These are phyloP conservation scores for Aspergillus uvarum DNA, from an alignment of 2,329 filamentous ascomycete species.

Conservation along the genomic window DNA sequence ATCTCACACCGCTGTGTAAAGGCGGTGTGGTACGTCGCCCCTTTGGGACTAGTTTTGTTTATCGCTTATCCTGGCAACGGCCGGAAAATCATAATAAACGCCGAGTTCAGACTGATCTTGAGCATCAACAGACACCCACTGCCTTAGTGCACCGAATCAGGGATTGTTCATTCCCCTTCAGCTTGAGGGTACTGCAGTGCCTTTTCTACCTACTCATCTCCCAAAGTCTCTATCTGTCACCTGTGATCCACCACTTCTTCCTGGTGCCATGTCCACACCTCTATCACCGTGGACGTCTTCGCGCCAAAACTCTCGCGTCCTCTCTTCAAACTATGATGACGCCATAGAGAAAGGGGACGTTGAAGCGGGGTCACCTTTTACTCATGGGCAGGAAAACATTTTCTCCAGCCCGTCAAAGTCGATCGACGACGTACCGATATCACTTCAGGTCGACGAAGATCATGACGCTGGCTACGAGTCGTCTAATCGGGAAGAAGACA, in stretches of 20 bases:
- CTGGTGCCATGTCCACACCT: conserved; percentile 39
- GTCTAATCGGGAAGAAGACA: conserved; percentile 17
- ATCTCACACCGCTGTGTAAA: conserved; percentile 9
- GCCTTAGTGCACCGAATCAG: neutral
- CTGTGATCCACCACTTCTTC: neutral
- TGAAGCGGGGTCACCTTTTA: conserved; percentile 17
- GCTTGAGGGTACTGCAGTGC: neutral
- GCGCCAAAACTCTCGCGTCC: conserved; percentile 41
- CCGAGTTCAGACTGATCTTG: conserved; percentile 8
- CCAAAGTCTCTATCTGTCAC: neutral
- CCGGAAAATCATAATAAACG: conserved; percentile 26
- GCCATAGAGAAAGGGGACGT: conserved; percentile 17
- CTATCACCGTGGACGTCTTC: conserved; percentile 44
- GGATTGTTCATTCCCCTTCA: neutral
- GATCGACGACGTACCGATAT: conserved; percentile 16
- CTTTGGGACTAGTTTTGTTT: conserved; percentile 32
- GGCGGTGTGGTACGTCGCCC: neutral
- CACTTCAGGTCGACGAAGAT: conserved; percentile 14
- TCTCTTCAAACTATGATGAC: conserved; percentile 27
- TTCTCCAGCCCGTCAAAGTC: conserved; percentile 31
- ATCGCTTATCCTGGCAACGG: conserved; percentile 28
- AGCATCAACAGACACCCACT: neutral
- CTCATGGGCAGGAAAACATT: conserved; percentile 24
- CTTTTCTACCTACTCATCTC: neutral
- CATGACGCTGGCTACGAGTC: conserved; percentile 20